Percentiles rank a stretch among this genome's conserved stretches.
phyloP scores from a whole-genome alignment of 2,329 filamentous ascomycete genomes.

The Aspergillus luchuensis region DNA sequence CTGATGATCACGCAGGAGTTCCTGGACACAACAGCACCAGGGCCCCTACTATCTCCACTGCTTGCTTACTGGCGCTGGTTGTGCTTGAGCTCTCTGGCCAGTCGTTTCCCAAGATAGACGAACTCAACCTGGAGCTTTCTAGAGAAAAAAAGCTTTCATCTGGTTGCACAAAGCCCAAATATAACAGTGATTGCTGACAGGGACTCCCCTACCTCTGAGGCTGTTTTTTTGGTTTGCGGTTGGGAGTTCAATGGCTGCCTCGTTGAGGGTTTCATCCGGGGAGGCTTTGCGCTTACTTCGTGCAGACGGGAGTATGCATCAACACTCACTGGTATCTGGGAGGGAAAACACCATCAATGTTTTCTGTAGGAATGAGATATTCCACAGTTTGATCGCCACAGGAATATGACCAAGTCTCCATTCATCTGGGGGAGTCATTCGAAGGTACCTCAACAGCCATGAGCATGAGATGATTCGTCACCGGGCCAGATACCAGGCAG shows the following conservation, averaged over 20 bases:
- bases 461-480: background rate
- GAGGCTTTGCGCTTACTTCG: no score
- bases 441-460: no score
- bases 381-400: background rate
- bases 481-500: background rate
- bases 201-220: background rate
- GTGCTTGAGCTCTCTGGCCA: no score
- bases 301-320: no score
- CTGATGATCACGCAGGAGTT: background rate
- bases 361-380: no score
- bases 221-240: background rate
- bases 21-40: background rate
- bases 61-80: no score
- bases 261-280: background rate
- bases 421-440: background rate
- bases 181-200: background rate
- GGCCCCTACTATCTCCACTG: background rate
- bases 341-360: no score
- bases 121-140: background rate
- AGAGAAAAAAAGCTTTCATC: conserved; percentile 8
- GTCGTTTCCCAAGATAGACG: no score
- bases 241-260: background rate
- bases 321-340: no score
- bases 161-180: conserved; percentile 14
- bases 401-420: background rate